These are phyloP conservation scores for Aspergillus nidulans DNA, from an alignment of 495 filamentous ascomycete species.

Conservation along the genomic window DNA sequence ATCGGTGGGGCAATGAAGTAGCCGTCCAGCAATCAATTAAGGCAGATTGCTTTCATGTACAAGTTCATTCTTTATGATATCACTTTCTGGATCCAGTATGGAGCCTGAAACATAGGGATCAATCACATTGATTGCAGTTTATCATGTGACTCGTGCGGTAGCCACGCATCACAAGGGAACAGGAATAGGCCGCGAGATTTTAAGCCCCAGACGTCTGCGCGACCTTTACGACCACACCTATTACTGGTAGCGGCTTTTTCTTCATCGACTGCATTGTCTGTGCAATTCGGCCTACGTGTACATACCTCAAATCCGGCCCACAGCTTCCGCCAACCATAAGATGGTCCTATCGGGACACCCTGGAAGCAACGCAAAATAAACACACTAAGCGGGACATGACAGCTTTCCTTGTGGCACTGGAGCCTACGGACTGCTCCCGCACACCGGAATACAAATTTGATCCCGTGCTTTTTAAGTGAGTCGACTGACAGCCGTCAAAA, in stretches of 20 bases:
- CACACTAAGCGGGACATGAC: constrained; percentile 17
- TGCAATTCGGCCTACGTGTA: neutral
- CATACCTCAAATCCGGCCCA: neutral
- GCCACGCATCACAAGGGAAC: neutral
- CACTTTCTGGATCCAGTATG: neutral
- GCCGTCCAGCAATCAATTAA: too few relatives aligned
- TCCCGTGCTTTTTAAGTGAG: neutral
- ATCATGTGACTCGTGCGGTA: constrained; percentile 1
- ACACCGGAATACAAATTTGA: constrained; percentile 5
- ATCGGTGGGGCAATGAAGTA: too few relatives aligned
- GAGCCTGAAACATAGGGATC: neutral
- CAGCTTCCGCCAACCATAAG: constrained; percentile 5
- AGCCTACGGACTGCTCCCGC: constrained; percentile 13
- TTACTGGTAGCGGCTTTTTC: neutral
- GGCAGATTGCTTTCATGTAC: too few relatives aligned
- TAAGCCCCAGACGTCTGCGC: neutral
- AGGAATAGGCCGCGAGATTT: constrained; percentile 9
- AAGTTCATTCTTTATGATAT: too few relatives aligned
- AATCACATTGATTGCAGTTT: neutral
- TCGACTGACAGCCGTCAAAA: constrained; percentile 22
- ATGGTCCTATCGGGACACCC: constrained; percentile 17
- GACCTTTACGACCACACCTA: neutral
- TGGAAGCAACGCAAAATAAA: constrained; percentile 21
- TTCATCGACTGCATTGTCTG: neutral
- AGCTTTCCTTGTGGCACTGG: constrained; percentile 11